phyloP scores from a whole-genome alignment of 2,329 filamentous ascomycete genomes.

The Myriosclerotinia curreyana region DNA sequence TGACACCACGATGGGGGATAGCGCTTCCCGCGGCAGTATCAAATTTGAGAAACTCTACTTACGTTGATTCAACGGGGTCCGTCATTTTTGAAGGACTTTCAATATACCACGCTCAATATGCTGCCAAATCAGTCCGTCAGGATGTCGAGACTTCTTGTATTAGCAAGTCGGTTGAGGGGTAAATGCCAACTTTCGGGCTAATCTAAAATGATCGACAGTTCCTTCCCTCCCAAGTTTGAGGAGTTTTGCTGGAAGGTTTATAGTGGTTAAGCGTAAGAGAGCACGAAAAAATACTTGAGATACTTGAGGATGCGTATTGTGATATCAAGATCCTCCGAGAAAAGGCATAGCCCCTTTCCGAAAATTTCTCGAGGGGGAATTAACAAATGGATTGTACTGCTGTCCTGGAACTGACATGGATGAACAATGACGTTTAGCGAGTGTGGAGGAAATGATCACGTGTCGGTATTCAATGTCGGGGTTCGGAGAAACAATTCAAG shows the following conservation, averaged over 20 bases:
- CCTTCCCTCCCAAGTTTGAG: constrained; percentile 7
- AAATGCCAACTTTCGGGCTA: constrained; percentile 14
- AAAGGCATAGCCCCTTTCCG: background rate
- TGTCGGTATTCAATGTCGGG: background rate
- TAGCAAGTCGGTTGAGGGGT: constrained; percentile 1
- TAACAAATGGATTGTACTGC: background rate
- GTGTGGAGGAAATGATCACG: constrained; percentile 1
- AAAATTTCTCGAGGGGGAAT: background rate
- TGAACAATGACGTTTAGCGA: constrained; percentile 17
- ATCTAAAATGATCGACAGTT: background rate
- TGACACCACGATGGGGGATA: too few species aligned
- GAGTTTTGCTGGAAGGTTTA: background rate
- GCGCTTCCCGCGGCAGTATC: background rate
- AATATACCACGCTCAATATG: background rate
- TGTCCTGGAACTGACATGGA: constrained; percentile 2
- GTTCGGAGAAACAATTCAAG: background rate
- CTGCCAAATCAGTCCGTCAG: background rate
- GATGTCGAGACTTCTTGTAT: background rate
- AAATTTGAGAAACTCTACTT: background rate
- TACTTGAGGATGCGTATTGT: background rate
- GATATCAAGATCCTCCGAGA: background rate
- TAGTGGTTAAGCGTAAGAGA: background rate
- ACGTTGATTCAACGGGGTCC: constrained; percentile 7
- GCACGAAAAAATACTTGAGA: background rate
- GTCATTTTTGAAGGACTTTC: background rate